phyloP scores from a whole-genome alignment of 768 basidiomycete species.

The Leucosporidium yakuticum region DNA sequence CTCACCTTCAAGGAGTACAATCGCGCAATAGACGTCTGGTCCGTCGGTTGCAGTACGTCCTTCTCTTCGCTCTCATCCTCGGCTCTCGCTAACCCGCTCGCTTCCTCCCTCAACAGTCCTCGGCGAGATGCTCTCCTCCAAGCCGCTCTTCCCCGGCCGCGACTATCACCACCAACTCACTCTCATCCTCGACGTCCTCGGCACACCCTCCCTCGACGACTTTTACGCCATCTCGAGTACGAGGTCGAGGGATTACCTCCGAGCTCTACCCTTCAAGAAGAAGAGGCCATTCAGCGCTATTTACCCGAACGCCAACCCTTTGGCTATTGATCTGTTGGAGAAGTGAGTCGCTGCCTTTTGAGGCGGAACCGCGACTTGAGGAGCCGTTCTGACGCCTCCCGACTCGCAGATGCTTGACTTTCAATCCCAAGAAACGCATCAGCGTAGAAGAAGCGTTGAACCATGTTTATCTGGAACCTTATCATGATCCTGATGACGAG shows the following conservation, averaged over 20 bases:
- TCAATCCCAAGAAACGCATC: slow-evolving; percentile 94
- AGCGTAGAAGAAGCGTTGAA: slow-evolving; percentile 88
- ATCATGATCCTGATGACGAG: slow-evolving; percentile 66
- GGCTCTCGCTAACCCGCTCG: slow-evolving; percentile 48
- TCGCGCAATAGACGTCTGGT: slow-evolving; percentile 52
- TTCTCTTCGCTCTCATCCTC: slow-evolving; percentile 33
- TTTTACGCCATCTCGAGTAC: slow-evolving; percentile 94
- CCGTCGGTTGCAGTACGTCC: slow-evolving; percentile 43
- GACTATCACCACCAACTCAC: slow-evolving; percentile 90
- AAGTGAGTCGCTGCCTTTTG: slow-evolving; percentile 40
- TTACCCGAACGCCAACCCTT: slow-evolving; percentile 59
- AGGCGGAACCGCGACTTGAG: no score
- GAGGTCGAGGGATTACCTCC: slow-evolving; percentile 88
- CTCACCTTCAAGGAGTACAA: slow-evolving; percentile 98
- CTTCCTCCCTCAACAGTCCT: slow-evolving; percentile 40
- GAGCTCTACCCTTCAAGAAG: slow-evolving; percentile 89
- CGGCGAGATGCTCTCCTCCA: slow-evolving; percentile 53
- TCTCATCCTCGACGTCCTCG: slow-evolving; percentile 91
- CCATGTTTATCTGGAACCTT: slow-evolving; percentile 47
- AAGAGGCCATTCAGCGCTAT: slow-evolving; percentile 70
- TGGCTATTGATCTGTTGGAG: slow-evolving; percentile 65
- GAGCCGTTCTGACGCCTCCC: no score
- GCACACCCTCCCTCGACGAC: slow-evolving; percentile 93
- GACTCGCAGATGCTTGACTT: slow-evolving; percentile 60
- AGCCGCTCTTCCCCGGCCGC: slow-evolving; percentile 92